Evolutionary conservation across 2,329 filamentous ascomycete genomes (phyloP), one percentile per base, ranked within the genome.

Genomic region (Penicillium rolfsii): DNA sequence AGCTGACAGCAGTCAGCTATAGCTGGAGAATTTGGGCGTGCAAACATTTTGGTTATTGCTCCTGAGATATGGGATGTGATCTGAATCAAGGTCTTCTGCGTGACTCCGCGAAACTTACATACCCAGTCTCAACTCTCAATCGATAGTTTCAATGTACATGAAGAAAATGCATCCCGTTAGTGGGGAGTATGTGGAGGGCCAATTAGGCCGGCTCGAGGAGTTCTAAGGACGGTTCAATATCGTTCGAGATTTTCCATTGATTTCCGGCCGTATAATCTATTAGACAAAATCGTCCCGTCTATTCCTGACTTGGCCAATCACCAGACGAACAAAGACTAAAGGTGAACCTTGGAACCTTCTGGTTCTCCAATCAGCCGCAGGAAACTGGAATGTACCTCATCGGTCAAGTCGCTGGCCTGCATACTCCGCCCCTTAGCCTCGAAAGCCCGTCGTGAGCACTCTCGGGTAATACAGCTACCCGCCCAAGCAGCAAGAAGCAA

Each of bases 331-430:
- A 16, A 4, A 5, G 24, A 75, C 64, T 73, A 75, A 16, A 75
- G 68, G 54, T 66, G 70, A 36, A 68, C 63, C 58, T 78, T 78
- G 33, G 76, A 73, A 16, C 70, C 80, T 40, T 84, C 85, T 3
- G 84, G 83, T 67, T 93, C 91, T 0, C 92, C 93, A 72, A 97
- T 89, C 19, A 97, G 76, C 61, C 87, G 87, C 70, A 90, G 76
- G 76, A 97, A 98, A 0, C 93, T 90, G 36, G 81, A 81, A 71
- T 96, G 89, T 9, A 99, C 90, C 78, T 97, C 90, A 19, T 95
- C 92, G 0, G 94, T 97, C 73, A 99, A 79, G 77, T 98, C 95
- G 67, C 91, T 93, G 0, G 95, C 95, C 80, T 98, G 95, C 73
- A 99, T 79, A 73, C 91, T 92, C 65, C 95, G 85, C 0, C 95